Evolutionary conservation across 768 basidiomycete species (phyloP), one percentile per base, ranked within the genome.

Genomic region (Boletus tylopilopsis): DNA sequence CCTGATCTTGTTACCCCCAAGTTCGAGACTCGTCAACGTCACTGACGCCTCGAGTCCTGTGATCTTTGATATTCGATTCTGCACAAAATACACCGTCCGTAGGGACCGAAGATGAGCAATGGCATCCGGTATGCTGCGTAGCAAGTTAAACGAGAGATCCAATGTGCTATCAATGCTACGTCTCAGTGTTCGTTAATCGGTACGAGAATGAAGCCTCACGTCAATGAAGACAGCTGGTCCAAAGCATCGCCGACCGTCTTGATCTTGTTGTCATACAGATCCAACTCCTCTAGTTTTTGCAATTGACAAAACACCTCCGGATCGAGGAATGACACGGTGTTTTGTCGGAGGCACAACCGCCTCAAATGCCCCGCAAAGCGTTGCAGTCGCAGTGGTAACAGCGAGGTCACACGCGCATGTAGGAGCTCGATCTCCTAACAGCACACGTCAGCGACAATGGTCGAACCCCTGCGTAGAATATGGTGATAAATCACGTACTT

Each of bases 241-340:
- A 97, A 60, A 1, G 87, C 85, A 52, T 81, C 72, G 1, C 80
- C 87, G 18, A 90, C 66, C 42, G 73, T 69, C 70, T 90, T 94
- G 56, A 99, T 67, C 66, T 91, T 86, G 72, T 99, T 99, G 68
- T 99, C 96, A 64, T 98, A 99, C 54, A 97, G 60, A 70, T 99
- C 96, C 50, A 98, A 68, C 55, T 98, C 96, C 62, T 93, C 89
- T 30, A 99, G 70, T 38, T 80, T 75, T 12, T 64, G 76, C 48
- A 97, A 68, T 27, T 76, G 70, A 25, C 73, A 72, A 59, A 95
- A 91, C 10, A 84, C 80, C 15, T 79, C 78, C 5, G 87, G 80
- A 55, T 94, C 82, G 38, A 96, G 76, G 23, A 71, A 69, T 1
- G 84, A 75, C 54, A 97, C 80, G 49, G 79, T 78, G 66, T 96